Base-by-base conservation (phyloP, 108 stramenopile species). In the Cyclotella distinguenda region DNA sequence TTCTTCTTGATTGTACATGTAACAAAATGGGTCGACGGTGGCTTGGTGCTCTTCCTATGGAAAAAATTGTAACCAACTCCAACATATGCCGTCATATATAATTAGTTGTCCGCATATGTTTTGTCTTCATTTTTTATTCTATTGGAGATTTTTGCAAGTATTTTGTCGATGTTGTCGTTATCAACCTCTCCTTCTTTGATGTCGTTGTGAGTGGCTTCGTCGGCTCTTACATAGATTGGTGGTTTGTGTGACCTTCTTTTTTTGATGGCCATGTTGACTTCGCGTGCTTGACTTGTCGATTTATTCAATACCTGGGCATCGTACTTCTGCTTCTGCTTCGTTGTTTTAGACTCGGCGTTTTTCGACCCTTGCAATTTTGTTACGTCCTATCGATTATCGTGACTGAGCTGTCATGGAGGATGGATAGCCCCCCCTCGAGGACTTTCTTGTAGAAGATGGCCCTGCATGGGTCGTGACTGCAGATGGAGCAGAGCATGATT, bases 1-100 rank as follows among this genome's bases (percentile, higher is more conserved):
- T 53, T 84, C 57, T 8, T 55, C 54, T 79, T 96, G 96, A 36
- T 40, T 25, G 18, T 32, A 33, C 84, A 96, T 94, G 73, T 93
- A 94, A n/a, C n/a, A n/a, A 59, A 90, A 88, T 19, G 66, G 80
- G 39, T 63, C 63, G 7, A 77, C 63, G 30, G 71, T 64, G 19
- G 62, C 65, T 33, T 58, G 32, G 26, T 60, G 49, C 79, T 96
- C 96, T 58, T 77, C 43, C 27, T 70, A 32, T 77, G 64, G 77
- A 84, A 94, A 65, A 89, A 79, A 32, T 45, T 40, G 80, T 89
- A 96, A 77, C 95, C 91, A 43, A 88, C 88, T 46, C 84, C 62
- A 6, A 93, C 94, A 55, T 97, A 97, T 36, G 72, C 86, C 2
- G 90, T 82, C 1, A 84, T 88, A 47, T 68, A 65, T 19, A 87